Percentiles rank a stretch among this genome's conserved stretches.
Conservation (phyloP, 2,329 filamentous ascomycete species). For the Lasiodiplodia sp. region DNA sequence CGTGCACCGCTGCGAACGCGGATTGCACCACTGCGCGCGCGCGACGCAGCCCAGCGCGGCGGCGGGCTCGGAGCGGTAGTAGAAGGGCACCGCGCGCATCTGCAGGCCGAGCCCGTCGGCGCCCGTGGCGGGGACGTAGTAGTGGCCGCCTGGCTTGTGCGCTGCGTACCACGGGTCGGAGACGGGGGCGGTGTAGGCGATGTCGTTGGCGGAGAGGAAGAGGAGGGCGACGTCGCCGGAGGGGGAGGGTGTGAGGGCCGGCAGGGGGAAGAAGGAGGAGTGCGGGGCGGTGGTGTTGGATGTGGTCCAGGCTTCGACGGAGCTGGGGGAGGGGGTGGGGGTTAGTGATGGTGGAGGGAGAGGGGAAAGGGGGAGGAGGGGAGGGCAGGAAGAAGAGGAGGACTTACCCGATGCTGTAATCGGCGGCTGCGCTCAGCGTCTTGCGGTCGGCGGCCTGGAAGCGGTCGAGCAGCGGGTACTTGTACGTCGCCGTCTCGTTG, state of each 20-base stretch:
- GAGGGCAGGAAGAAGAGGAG: neutral
- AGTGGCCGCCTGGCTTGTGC: constrained; percentile 7
- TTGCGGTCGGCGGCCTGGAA: constrained; percentile 4
- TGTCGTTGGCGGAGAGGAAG: constrained; percentile 40
- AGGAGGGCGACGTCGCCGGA: constrained; percentile 39
- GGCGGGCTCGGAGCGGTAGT: constrained; percentile 25
- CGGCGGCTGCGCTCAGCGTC: neutral
- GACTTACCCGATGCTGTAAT: constrained; percentile 8
- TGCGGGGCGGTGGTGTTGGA: neutral
- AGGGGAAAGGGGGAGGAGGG: no score
- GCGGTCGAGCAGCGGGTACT: constrained; percentile 10
- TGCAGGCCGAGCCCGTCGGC: neutral
- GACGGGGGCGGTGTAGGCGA: constrained; percentile 37
- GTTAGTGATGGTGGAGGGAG: neutral
- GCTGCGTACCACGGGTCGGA: constrained; percentile 44
- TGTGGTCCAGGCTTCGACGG: neutral
- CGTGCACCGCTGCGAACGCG: neutral
- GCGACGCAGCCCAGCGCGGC: constrained; percentile 28
- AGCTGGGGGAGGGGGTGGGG: neutral
- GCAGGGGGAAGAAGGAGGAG: constrained; percentile 34
- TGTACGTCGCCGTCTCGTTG: constrained; percentile 8
- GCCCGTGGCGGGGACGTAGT: neutral
- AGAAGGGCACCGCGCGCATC: neutral
- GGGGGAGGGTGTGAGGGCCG: constrained; percentile 35
- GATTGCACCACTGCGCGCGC: constrained; percentile 32